A percentile compares a stretch with the other conserved stretches of the same genome.
phyloP scores from a whole-genome alignment of 1,284 basidiomycete genomes.

The Hymenochaete sp. region DNA sequence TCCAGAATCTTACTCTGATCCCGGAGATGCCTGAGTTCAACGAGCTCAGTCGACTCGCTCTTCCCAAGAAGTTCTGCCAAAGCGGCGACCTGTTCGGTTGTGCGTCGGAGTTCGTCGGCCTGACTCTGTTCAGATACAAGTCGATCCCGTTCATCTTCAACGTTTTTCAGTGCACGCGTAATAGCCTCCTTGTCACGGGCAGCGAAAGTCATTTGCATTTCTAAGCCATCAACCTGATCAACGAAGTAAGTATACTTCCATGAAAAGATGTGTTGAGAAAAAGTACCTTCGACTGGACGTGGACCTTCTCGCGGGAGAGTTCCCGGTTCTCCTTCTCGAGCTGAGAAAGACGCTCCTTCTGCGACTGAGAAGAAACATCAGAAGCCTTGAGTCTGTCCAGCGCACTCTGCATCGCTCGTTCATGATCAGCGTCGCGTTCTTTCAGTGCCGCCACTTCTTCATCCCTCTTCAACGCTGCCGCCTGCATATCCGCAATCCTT shows the following conservation, averaged over 20 bases:
- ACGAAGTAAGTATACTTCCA: conserved; percentile 5
- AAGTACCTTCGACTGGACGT: conserved; percentile 50
- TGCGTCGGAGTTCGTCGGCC: conserved; percentile 62
- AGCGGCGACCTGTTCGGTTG: conserved; percentile 59
- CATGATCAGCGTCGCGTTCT: conserved; percentile 50
- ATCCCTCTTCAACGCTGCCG: conserved; percentile 34
- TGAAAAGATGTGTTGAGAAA: conserved; percentile 8
- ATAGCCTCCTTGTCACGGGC: conserved; percentile 54
- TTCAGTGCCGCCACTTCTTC: conserved; percentile 42
- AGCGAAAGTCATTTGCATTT: conserved; percentile 45
- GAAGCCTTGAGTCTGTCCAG: conserved; percentile 60
- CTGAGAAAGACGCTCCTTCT: conserved; percentile 48
- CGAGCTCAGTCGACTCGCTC: conserved; percentile 60
- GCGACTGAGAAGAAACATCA: conserved; percentile 52
- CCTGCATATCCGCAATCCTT: conserved; percentile 48
- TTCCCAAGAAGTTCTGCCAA: conserved; percentile 52
- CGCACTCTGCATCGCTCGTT: conserved; percentile 60
- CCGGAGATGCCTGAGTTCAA: conserved; percentile 54
- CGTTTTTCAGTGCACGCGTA: conserved; percentile 36
- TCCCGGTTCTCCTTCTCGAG: conserved; percentile 55
- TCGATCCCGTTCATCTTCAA: conserved; percentile 53
- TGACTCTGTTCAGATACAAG: conserved; percentile 52
- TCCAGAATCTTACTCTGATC: conserved; percentile 60
- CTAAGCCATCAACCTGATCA: conserved; percentile 50
- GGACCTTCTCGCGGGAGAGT: conserved; percentile 42